Base-by-base conservation (phyloP, 331 rosid genomes). In the Phaseolus coccineus region DNA sequence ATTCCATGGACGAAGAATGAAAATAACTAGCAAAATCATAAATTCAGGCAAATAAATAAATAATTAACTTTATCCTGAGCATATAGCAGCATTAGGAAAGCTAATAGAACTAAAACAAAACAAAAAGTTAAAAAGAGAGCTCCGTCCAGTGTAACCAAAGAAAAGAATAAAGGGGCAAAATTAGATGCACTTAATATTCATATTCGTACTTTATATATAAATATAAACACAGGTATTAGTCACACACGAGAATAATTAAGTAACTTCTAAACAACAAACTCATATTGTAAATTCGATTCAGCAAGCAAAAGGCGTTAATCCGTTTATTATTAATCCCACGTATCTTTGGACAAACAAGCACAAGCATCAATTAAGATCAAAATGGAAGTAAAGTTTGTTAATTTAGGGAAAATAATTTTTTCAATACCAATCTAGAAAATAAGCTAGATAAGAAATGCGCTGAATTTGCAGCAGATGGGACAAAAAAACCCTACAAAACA, bases 61-160 rank as follows among this genome's bases (percentile, higher is more conserved):
- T 5, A 66, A 42, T 0, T 42, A 42, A 57, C 8, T 57, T 50
- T 51, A 39, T 57, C 33, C n/a, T 10, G 48, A 39, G 9, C 14
- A 39, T 10, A 39, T 28, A 40, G 55, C 42, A 24, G 51, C 27
- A 63, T 28, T 35, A 48, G 30, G 27, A 39, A 59, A 69, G 33
- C 16, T 4, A 39, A 51, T 15, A 9, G 5, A 40, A 24, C 40
- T 40, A 13, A 4, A 30, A 31, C 19, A 55, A n/a, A 3, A 5
- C 19, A 61, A 14, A 8, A 15, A 58, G 8, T 0, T 5, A 55
- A 1, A 74, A 81, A 74, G 12, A 24, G 11, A 55, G 47, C 63
- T 55, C 0, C 25, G 6, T 68, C 72, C 24, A 55, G 74, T 77
- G 57, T 75, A 55, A 48, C 76, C 79, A 63, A 82, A 77, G 66